A percentile compares a stretch with the other conserved stretches of the same genome.
Conservation (phyloP, 2,329 filamentous ascomycete species). For the Diaporthe destruens region DNA sequence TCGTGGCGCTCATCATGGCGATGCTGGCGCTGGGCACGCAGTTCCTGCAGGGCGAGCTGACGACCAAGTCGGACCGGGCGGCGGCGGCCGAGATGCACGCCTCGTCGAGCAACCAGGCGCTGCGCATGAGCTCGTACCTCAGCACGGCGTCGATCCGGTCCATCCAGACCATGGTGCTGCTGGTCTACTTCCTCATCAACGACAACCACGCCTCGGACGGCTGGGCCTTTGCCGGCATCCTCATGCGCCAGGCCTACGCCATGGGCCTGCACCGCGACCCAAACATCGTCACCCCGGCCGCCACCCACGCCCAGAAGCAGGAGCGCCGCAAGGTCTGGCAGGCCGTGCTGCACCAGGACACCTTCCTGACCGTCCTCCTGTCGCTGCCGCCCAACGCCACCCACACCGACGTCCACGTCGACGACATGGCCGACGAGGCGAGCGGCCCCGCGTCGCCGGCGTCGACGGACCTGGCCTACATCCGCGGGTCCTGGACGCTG, state of each 20-base stretch:
- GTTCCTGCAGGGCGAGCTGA: constrained; percentile 72
- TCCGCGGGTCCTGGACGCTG: constrained; percentile 82
- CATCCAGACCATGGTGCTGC: constrained; percentile 85
- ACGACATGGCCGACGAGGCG: constrained; percentile 76
- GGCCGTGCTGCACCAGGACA: constrained; percentile 83
- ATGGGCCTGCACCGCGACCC: constrained; percentile 86
- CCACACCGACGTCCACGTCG: constrained; percentile 82
- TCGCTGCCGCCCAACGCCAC: constrained; percentile 83
- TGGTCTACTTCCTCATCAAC: constrained; percentile 87
- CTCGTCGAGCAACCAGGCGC: constrained; percentile 81
- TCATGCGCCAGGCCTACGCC: constrained; percentile 83
- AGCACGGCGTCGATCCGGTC: constrained; percentile 80
- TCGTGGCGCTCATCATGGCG: constrained; percentile 80
- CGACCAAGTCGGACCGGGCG: constrained; percentile 60
- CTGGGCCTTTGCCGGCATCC: constrained; percentile 83
- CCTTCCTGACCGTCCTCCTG: constrained; percentile 82
- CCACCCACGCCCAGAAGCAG: constrained; percentile 79
- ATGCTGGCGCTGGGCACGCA: constrained; percentile 85
- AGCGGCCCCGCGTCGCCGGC: constrained; percentile 53
- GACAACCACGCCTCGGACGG: constrained; percentile 87
- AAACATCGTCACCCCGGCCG: constrained; percentile 76
- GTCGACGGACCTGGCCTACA: constrained; percentile 77
- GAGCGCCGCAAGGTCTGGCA: constrained; percentile 86
- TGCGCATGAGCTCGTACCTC: constrained; percentile 81
- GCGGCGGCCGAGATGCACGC: constrained; percentile 86